These are phyloP conservation scores for Pseudofabraea citricarpa DNA, from an alignment of 2,329 filamentous ascomycete species.

Conservation along the genomic window DNA sequence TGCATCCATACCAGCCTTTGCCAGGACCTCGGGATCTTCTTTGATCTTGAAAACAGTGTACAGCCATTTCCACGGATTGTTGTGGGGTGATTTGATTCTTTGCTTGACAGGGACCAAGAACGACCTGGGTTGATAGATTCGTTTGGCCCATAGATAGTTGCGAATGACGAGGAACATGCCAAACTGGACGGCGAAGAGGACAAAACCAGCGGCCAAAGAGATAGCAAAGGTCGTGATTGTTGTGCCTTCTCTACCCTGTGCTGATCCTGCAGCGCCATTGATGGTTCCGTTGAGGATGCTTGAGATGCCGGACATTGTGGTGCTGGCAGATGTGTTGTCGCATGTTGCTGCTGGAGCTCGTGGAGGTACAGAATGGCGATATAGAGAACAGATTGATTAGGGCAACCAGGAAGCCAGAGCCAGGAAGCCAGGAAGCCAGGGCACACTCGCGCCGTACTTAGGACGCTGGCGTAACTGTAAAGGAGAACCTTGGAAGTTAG, in stretches of 20 bases:
- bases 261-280: conserved; percentile 22
- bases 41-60: conserved; percentile 21
- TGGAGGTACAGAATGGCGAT: not conserved
- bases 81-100: conserved; percentile 21
- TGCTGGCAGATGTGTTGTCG: conserved; percentile 4
- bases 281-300: conserved; percentile 18
- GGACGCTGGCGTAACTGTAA: too few relatives aligned
- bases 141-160: conserved; percentile 24
- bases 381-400: too few relatives aligned
- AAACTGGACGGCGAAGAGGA: conserved; percentile 23
- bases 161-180: conserved; percentile 20
- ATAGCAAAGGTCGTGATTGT: conserved; percentile 24
- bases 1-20: conserved; percentile 23
- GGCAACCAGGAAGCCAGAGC: too few relatives aligned
- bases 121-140: conserved; percentile 22
- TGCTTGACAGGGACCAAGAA: conserved; percentile 25
- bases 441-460: too few relatives aligned
- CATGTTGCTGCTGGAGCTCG: conserved; percentile 4
- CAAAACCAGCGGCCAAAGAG: conserved; percentile 23
- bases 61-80: conserved; percentile 25
- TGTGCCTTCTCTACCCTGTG: conserved; percentile 22
- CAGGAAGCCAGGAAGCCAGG: too few relatives aligned
- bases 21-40: conserved; percentile 14
- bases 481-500: too few relatives aligned
- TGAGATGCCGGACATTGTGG: conserved; percentile 10